These are phyloP conservation scores for Phylloporus rhodoxanthus DNA, from an alignment of 768 basidiomycete species.

Conservation along the genomic window DNA sequence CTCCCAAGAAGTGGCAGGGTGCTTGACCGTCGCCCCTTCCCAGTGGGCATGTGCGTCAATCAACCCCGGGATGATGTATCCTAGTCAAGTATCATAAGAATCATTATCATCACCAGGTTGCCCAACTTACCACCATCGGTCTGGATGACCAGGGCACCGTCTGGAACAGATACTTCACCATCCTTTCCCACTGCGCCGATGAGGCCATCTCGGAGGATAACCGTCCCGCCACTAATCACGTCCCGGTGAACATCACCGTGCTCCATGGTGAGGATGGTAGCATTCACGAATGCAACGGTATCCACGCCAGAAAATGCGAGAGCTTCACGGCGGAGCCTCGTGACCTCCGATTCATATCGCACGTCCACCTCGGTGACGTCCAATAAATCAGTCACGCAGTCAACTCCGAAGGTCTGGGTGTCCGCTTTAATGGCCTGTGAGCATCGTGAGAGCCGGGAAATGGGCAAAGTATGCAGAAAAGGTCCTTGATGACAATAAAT, in stretches of 20 bases:
- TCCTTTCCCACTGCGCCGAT: conserved; percentile 45
- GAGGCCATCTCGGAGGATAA: conserved; percentile 52
- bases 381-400: conserved; percentile 53
- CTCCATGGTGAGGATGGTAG: conserved; percentile 66
- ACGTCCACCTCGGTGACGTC: conserved; percentile 54
- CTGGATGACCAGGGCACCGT: conserved; percentile 45
- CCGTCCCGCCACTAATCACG: conserved; percentile 45
- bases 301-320: conserved; percentile 25
- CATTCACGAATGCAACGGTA: conserved; percentile 57
- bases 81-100: conserved; percentile 29
- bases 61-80: conserved; percentile 64
- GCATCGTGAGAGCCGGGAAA: conserved; percentile 48
- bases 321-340: conserved; percentile 52
- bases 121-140: conserved; percentile 51
- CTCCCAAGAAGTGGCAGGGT: conserved; percentile 69
- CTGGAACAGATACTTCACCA: conserved; percentile 30
- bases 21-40: conserved; percentile 45
- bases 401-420: conserved; percentile 50
- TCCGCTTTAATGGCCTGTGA: conserved; percentile 45
- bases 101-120: not conserved
- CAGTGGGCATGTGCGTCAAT: conserved; percentile 77
- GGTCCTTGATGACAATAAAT: conserved; percentile 11
- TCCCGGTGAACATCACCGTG: conserved; percentile 45
- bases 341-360: conserved; percentile 55
- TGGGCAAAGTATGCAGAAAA: conserved; percentile 47